These are phyloP conservation scores for Schwanniomyces polymorphus DNA, from an alignment of 805 yeast genomes.

Conservation along the genomic window DNA sequence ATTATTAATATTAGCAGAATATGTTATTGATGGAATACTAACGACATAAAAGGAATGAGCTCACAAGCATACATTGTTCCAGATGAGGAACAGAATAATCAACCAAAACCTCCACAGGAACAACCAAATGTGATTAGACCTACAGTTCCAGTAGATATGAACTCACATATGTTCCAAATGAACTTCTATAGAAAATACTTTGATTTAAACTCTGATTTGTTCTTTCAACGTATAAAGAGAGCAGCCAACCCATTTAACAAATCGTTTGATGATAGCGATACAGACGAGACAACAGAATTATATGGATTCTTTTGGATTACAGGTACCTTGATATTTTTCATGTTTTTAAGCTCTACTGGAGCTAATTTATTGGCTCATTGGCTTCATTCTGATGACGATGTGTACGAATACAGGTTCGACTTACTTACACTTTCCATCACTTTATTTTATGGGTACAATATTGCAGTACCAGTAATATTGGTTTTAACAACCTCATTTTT, in stretches of 20 bases:
- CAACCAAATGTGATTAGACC: slow-evolving; percentile 25
- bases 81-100: slow-evolving; percentile 2
- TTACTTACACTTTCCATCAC: slow-evolving; percentile 67
- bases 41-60: slow-evolving; percentile 2
- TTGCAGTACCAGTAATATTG: slow-evolving; percentile 58
- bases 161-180: slow-evolving; percentile 51
- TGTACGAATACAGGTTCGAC: slow-evolving; percentile 60
- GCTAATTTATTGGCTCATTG: slow-evolving; percentile 62
- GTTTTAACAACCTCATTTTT: slow-evolving; percentile 53
- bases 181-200: slow-evolving; percentile 65
- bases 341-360: slow-evolving; percentile 75
- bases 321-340: slow-evolving; percentile 70
- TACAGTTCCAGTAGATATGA: slow-evolving; percentile 17
- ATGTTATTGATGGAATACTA: neutral
- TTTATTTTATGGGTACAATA: slow-evolving; percentile 74
- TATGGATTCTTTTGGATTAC: slow-evolving; percentile 93
- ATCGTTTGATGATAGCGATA: slow-evolving; percentile 19
- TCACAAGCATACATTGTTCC: slow-evolving; percentile 10
- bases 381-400: slow-evolving; percentile 43
- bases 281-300: slow-evolving; percentile 55
- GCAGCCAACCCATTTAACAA: slow-evolving; percentile 57
- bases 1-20: neutral
- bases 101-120: neutral
- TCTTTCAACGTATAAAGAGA: slow-evolving; percentile 49
- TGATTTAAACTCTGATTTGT: slow-evolving; percentile 67